A percentile compares a stretch with the other conserved stretches of the same genome.
Conservation (phyloP, 108 stramenopile genomes). For the Aurantiochytrium sp. region DNA sequence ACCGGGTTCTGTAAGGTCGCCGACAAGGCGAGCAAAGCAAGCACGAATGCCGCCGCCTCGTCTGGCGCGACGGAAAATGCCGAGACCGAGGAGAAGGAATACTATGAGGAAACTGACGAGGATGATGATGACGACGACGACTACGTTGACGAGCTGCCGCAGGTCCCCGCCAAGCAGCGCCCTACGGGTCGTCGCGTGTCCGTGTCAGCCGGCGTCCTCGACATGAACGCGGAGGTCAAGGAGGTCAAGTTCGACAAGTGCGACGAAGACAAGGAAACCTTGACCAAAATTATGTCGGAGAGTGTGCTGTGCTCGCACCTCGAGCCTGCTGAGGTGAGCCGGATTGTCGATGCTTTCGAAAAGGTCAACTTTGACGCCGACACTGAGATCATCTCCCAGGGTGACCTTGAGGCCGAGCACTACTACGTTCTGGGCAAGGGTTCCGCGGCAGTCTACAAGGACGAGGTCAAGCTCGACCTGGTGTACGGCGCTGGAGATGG, state of each 20-base stretch:
- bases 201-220: not conserved
- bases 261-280: slow-evolving; percentile 40
- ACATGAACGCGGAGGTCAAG: not conserved
- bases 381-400: not conserved
- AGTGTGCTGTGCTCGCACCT: slow-evolving; percentile 51
- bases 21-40: not conserved
- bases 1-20: not conserved
- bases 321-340: not conserved
- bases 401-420: not conserved
- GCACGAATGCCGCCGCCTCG: not conserved
- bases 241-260: slow-evolving; percentile 40
- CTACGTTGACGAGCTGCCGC: slow-evolving; percentile 17
- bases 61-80: not conserved
- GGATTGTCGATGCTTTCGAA: not conserved
- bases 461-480: not conserved
- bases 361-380: not conserved
- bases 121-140: slow-evolving; percentile 22
- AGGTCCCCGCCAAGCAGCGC: not conserved
- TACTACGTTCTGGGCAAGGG: not conserved
- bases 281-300: slow-evolving; percentile 45
- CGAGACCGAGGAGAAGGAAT: not conserved
- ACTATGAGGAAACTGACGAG: not conserved
- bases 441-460: not conserved
- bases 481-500: slow-evolving; percentile 15
- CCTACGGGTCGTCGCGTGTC: not conserved